Percentiles rank a stretch among this genome's conserved stretches.
These are phyloP conservation scores for Diplodia intermedia DNA, from an alignment of 2,329 filamentous ascomycete species.

Conservation along the genomic window DNA sequence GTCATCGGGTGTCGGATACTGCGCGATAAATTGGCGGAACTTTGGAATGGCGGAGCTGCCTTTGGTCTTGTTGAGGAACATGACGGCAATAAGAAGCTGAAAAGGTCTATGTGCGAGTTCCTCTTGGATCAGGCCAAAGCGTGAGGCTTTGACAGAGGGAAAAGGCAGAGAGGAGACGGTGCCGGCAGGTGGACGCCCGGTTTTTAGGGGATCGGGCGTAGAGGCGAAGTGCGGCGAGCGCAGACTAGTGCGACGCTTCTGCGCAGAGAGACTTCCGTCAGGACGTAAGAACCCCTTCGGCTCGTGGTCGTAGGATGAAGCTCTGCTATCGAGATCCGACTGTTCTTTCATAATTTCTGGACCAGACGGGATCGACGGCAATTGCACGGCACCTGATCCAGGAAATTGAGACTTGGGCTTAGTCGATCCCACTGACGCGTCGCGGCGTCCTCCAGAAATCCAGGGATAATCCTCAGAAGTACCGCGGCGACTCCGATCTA, in stretches of 20 bases:
- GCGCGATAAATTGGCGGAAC: constrained; percentile 70
- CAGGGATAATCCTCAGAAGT: constrained; percentile 26
- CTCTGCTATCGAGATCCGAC: constrained; percentile 14
- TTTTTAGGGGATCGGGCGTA: neutral
- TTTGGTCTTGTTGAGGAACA: constrained; percentile 82
- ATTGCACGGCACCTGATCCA: neutral
- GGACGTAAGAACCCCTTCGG: constrained; percentile 21
- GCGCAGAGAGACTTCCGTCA: constrained; percentile 19
- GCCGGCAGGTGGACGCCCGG: constrained; percentile 11
- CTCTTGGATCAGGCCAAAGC: constrained; percentile 86
- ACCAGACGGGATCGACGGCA: neutral
- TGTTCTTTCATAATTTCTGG: neutral
- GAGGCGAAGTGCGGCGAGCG: constrained; percentile 16
- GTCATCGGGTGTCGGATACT: constrained; percentile 70
- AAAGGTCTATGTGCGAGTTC: constrained; percentile 77
- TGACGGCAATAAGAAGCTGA: constrained; percentile 79
- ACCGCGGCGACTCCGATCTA: neutral
- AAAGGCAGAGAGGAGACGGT: constrained; percentile 31
- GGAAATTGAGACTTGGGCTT: neutral
- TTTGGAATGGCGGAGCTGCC: constrained; percentile 77
- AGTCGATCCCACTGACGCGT: neutral
- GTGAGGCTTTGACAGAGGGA: constrained; percentile 13
- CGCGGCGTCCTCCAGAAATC: neutral
- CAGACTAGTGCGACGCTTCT: constrained; percentile 17
- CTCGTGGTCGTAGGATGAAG: constrained; percentile 19